Percentiles rank a stretch among this genome's conserved stretches.
Evolutionary conservation across 352 stramenopile genomes (phyloP).

Genomic region (Bremia lactucae): DNA sequence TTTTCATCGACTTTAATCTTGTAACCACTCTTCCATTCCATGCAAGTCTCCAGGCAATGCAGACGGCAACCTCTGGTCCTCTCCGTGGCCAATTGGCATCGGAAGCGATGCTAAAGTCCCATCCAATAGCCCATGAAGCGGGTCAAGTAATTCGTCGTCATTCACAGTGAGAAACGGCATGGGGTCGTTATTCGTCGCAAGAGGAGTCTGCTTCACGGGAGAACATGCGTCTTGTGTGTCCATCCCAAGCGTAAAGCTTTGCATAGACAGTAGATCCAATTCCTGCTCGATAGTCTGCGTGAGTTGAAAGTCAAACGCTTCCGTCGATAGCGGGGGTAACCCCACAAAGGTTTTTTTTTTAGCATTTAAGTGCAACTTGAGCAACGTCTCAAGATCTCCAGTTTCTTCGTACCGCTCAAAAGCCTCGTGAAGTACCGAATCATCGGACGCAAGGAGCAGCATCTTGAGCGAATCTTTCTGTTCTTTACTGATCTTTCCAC

Average conservation of each 20-base stretch:
- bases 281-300: slow-evolving; percentile 76
- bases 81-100: slow-evolving; percentile 59
- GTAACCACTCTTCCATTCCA: slow-evolving; percentile 71
- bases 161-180: slow-evolving; percentile 31
- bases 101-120: slow-evolving; percentile 38
- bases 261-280: slow-evolving; percentile 64
- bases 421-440: slow-evolving; percentile 53
- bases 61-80: slow-evolving; percentile 28
- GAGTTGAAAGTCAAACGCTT: slow-evolving; percentile 65
- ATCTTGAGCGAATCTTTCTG: slow-evolving; percentile 77
- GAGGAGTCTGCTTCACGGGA: slow-evolving; percentile 7
- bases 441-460: slow-evolving; percentile 67
- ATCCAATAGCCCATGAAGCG: slow-evolving; percentile 47
- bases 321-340: slow-evolving; percentile 43
- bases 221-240: slow-evolving; percentile 5
- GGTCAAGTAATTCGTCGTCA: slow-evolving; percentile 32
- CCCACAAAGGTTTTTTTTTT: slow-evolving; percentile 59
- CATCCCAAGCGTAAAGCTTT: slow-evolving; percentile 30
- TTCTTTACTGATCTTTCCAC: slow-evolving; percentile 71
- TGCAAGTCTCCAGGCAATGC: slow-evolving; percentile 59
- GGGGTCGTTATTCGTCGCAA: slow-evolving; percentile 20
- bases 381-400: slow-evolving; percentile 56
- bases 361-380: slow-evolving; percentile 50
- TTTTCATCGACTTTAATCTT: slow-evolving; percentile 41
- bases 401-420: slow-evolving; percentile 79